phyloP scores from a whole-genome alignment of 2,329 filamentous ascomycete genomes.

The Teratosphaeria gauchensis region DNA sequence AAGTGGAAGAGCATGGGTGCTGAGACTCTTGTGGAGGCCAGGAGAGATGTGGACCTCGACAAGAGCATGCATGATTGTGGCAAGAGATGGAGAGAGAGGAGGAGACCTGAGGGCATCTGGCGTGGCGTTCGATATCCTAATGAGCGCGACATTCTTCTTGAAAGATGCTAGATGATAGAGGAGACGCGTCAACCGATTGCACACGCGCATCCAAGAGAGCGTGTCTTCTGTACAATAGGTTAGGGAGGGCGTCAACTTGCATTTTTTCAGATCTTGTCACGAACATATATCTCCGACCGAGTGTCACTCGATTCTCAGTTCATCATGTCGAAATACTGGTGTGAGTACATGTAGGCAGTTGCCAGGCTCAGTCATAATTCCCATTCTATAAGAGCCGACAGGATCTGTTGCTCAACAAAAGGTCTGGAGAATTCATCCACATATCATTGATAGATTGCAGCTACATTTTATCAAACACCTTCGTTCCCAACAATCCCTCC shows the following conservation, averaged over 20 bases:
- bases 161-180: background rate
- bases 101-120: background rate
- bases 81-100: background rate
- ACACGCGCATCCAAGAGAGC: background rate
- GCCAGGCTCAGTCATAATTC: background rate
- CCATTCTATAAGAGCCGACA: background rate
- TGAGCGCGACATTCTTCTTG: background rate
- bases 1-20: background rate
- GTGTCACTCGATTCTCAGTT: no score
- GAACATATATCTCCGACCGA: background rate
- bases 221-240: background rate
- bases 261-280: background rate
- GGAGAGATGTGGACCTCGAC: background rate
- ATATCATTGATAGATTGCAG: background rate
- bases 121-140: background rate
- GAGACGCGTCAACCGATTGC: background rate
- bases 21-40: background rate
- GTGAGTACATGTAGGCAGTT: background rate
- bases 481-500: constrained; percentile 20
- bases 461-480: constrained; percentile 31
- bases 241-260: background rate
- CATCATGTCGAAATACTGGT: background rate
- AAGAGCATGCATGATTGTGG: background rate
- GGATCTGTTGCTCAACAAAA: no score
- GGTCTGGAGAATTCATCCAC: background rate